Conservation (phyloP, 306 rosid species). For the Trichosanthes truncata region DNA sequence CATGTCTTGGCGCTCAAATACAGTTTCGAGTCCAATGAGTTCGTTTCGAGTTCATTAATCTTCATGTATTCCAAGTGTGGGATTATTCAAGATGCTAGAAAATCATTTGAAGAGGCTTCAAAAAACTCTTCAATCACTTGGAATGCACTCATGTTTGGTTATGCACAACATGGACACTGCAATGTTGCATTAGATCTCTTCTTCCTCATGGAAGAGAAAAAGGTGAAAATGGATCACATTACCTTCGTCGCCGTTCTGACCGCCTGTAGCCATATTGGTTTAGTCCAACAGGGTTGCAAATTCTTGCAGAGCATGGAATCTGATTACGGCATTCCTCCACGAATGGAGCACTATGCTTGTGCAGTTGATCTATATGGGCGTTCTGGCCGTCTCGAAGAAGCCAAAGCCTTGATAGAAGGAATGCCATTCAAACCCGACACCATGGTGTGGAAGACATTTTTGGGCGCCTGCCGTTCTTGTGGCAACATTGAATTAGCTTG, state of each 20-base stretch:
- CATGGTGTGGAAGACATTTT: slow-evolving; percentile 58
- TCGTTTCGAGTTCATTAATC: slow-evolving; percentile 68
- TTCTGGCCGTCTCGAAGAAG: slow-evolving; percentile 48
- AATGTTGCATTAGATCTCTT: slow-evolving; percentile 53
- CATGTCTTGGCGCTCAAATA: slow-evolving; percentile 47
- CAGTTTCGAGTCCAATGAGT: slow-evolving; percentile 47
- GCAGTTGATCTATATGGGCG: slow-evolving; percentile 67
- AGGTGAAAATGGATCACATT: slow-evolving; percentile 70
- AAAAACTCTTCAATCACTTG: slow-evolving; percentile 47
- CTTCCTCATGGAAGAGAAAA: slow-evolving; percentile 42
- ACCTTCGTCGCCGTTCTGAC: slow-evolving; percentile 78
- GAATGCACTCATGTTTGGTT: slow-evolving; percentile 77
- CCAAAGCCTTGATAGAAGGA: slow-evolving; percentile 51
- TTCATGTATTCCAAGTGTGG: slow-evolving; percentile 91
- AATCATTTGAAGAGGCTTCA: slow-evolving; percentile 51
- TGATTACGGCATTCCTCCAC: slow-evolving; percentile 41
- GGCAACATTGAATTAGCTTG: slow-evolving; percentile 65
- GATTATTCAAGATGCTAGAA: slow-evolving; percentile 64
- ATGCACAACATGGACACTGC: slow-evolving; percentile 83
- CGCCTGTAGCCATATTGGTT: slow-evolving; percentile 78
- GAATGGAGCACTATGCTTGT: slow-evolving; percentile 82
- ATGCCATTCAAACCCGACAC: slow-evolving; percentile 66
- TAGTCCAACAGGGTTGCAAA: slow-evolving; percentile 55
- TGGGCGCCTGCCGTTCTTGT: slow-evolving; percentile 74
- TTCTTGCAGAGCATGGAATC: slow-evolving; percentile 42